Percentiles rank a stretch among this genome's conserved stretches.
phyloP scores from a whole-genome alignment of 805 yeast genomes.

The Ogataea ramenticola region DNA sequence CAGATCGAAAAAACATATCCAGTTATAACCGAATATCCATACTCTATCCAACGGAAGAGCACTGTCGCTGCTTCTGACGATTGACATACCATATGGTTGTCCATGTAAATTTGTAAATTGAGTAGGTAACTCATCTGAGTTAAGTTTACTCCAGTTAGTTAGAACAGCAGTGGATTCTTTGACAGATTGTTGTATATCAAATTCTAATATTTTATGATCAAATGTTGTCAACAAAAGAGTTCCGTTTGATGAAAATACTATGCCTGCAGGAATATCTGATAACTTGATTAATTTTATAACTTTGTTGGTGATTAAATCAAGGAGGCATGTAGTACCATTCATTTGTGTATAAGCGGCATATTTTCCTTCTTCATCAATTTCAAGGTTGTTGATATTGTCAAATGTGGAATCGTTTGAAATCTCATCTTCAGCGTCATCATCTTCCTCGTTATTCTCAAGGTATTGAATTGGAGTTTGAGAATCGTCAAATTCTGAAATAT shows the following conservation, averaged over 20 bases:
- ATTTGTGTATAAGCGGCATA: constrained; percentile 52
- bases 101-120: constrained; percentile 52
- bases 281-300: constrained; percentile 47
- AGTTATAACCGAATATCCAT: constrained; percentile 86
- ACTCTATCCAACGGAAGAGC: constrained; percentile 30
- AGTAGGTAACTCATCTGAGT: constrained; percentile 68
- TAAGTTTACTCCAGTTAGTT: constrained; percentile 75
- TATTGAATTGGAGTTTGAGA: constrained; percentile 25
- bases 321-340: constrained; percentile 57
- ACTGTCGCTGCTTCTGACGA: constrained; percentile 10
- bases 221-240: constrained; percentile 55
- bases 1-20: constrained; percentile 74
- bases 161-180: constrained; percentile 25
- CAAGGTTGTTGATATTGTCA: constrained; percentile 42
- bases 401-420: background rate
- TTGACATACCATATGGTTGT: constrained; percentile 67
- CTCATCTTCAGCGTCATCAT: constrained; percentile 1
- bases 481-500: constrained; percentile 32
- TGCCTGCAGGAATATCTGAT: constrained; percentile 50
- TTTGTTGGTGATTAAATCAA: constrained; percentile 23
- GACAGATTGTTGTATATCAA: constrained; percentile 29
- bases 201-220: constrained; percentile 71
- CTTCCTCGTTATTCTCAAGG: constrained; percentile 22
- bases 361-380: constrained; percentile 37
- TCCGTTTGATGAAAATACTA: constrained; percentile 43